These are phyloP conservation scores for Cubamyces lactineus DNA, from an alignment of 768 basidiomycete species.

Conservation along the genomic window DNA sequence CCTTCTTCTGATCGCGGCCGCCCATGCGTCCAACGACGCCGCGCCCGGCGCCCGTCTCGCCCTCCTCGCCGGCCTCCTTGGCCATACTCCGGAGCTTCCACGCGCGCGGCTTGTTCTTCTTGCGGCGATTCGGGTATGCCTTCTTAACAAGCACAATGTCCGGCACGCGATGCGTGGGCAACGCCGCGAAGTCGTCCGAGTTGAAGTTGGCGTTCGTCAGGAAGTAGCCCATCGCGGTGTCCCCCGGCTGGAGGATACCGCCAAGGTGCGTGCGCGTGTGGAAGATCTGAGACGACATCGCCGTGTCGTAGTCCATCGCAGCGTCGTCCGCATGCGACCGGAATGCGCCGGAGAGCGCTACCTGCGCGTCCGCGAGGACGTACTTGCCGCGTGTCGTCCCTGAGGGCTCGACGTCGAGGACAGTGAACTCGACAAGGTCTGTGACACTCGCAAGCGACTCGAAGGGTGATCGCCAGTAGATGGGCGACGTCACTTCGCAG, in stretches of 20 bases:
- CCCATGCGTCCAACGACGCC: slow-evolving; percentile 92
- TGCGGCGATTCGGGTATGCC: slow-evolving; percentile 90
- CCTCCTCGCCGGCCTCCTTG: slow-evolving; percentile 88
- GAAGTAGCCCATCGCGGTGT: slow-evolving; percentile 90
- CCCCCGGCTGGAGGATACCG: slow-evolving; percentile 90
- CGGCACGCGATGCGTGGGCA: slow-evolving; percentile 71
- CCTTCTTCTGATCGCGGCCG: slow-evolving; percentile 87
- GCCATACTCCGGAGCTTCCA: slow-evolving; percentile 94
- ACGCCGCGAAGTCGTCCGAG: slow-evolving; percentile 77
- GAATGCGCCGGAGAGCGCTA: slow-evolving; percentile 83
- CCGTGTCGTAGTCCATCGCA: slow-evolving; percentile 65
- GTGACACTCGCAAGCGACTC: slow-evolving; percentile 78
- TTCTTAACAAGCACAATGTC: slow-evolving; percentile 95
- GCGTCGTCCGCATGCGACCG: slow-evolving; percentile 54
- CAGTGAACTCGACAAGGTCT: slow-evolving; percentile 92
- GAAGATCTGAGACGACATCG: slow-evolving; percentile 70
- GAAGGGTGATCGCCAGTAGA: slow-evolving; percentile 95
- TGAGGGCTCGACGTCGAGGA: slow-evolving; percentile 92
- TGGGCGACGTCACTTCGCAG: slow-evolving; percentile 74
- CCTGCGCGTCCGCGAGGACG: slow-evolving; percentile 87
- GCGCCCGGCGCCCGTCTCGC: slow-evolving; percentile 72
- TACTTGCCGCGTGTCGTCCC: slow-evolving; percentile 72
- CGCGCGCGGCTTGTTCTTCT: slow-evolving; percentile 81
- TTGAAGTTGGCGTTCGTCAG: slow-evolving; percentile 92
- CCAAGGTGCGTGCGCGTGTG: slow-evolving; percentile 98